Evolutionary conservation across 345 rosid species (phyloP).

Genomic region (Brassica incana): DNA sequence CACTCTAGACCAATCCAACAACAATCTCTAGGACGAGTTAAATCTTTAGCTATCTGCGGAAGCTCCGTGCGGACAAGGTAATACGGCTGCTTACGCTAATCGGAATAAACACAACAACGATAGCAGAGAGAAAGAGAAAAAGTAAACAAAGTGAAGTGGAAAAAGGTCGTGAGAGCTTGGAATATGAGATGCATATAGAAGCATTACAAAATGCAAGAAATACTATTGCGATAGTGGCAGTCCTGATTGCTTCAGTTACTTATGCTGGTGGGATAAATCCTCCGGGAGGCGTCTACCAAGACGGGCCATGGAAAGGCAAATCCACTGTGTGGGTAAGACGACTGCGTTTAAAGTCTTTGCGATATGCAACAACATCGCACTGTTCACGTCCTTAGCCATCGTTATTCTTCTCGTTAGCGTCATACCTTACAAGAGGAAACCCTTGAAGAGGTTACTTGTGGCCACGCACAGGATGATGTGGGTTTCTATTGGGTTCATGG

Average conservation of each 20-base stretch:
- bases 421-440: conserved; percentile 55
- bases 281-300: conserved; percentile 59
- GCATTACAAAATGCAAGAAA: conserved; percentile 66
- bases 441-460: conserved; percentile 46
- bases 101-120: not conserved
- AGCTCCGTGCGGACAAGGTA: not conserved
- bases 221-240: conserved; percentile 55
- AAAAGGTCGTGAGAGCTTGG: conserved; percentile 21
- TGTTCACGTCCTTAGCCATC: conserved; percentile 54
- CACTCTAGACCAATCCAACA: not conserved
- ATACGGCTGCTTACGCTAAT: conserved; percentile 7
- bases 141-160: conserved; percentile 3
- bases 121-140: not conserved
- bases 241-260: conserved; percentile 61
- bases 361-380: conserved; percentile 56
- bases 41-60: too few relatives aligned
- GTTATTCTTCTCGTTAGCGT: conserved; percentile 59
- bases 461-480: conserved; percentile 63
- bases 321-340: conserved; percentile 28
- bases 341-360: conserved; percentile 56
- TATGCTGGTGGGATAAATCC: conserved; percentile 74
- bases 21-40: too few relatives aligned
- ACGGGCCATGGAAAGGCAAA: conserved; percentile 37
- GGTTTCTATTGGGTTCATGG: conserved; percentile 59
- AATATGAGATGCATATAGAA: conserved; percentile 47